Percentiles rank a stretch among this genome's conserved stretches.
phyloP scores from a whole-genome alignment of 495 filamentous ascomycete species.

The Evansstolkia leycettana region DNA sequence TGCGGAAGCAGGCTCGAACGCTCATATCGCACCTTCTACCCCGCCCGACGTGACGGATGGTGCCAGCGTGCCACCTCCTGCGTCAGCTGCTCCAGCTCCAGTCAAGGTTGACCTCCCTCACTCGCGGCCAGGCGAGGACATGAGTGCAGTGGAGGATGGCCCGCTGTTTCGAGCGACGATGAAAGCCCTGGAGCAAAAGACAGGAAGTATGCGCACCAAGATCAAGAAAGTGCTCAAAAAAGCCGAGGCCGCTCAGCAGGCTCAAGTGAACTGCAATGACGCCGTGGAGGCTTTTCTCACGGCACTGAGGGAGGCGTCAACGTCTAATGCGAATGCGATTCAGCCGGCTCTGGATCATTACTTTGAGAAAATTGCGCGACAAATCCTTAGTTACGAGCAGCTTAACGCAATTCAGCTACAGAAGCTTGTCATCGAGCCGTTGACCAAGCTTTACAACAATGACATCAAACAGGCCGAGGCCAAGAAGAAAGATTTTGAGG shows the following conservation, averaged over 20 bases:
- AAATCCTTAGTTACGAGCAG: constrained; percentile 78
- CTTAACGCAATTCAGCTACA: constrained; percentile 77
- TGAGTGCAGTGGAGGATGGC: constrained; percentile 80
- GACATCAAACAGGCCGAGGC: constrained; percentile 97
- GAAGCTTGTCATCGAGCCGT: constrained; percentile 85
- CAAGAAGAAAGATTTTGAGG: constrained; percentile 96
- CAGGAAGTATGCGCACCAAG: constrained; percentile 77
- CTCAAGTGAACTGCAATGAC: constrained; percentile 74
- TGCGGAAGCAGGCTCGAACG: constrained; percentile 37
- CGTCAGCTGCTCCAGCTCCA: constrained; percentile 36
- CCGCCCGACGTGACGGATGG: constrained; percentile 41
- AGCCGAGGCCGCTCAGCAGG: constrained; percentile 71
- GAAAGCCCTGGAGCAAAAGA: constrained; percentile 94
- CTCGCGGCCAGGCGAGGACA: constrained; percentile 76
- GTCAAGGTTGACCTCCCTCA: constrained; percentile 82
- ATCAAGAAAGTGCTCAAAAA: constrained; percentile 95
- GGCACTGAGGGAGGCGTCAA: constrained; percentile 76
- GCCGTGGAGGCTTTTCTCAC: constrained; percentile 73
- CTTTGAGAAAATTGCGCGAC: constrained; percentile 88
- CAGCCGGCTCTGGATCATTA: constrained; percentile 95
- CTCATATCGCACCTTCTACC: constrained; percentile 48
- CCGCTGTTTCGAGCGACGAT: constrained; percentile 94
- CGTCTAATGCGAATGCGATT: constrained; percentile 87
- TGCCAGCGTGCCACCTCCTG: constrained; percentile 26
- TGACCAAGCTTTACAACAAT: constrained; percentile 79